Evolutionary conservation across 1,284 basidiomycete species (phyloP).

Genomic region (Sanghuangporus sanghuang): DNA sequence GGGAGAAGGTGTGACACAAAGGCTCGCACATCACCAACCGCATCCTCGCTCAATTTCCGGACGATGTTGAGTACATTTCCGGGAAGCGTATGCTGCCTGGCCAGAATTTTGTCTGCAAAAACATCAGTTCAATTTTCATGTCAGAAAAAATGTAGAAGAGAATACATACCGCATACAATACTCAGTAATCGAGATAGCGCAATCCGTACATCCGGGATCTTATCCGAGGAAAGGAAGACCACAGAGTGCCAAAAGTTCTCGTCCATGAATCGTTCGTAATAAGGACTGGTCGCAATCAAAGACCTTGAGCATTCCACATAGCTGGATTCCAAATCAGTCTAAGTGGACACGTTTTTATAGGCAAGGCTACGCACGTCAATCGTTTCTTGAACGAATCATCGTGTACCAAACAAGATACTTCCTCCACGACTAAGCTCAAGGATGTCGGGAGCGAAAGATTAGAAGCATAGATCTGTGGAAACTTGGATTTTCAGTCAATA

Average conservation of each 20-base stretch:
- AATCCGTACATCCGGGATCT: slow-evolving; percentile 85
- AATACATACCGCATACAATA: slow-evolving; percentile 44
- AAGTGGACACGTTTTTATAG: slow-evolving; percentile 9
- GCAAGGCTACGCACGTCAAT: slow-evolving; percentile 55
- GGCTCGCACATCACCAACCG: slow-evolving; percentile 43
- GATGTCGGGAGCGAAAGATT: slow-evolving; percentile 37
- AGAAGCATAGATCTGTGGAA: slow-evolving; percentile 44
- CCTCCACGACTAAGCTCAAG: slow-evolving; percentile 38
- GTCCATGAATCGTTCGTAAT: slow-evolving; percentile 36
- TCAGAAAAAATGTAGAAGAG: slow-evolving; percentile 4
- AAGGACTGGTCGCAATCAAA: slow-evolving; percentile 31
- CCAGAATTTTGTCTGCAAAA: slow-evolving; percentile 19
- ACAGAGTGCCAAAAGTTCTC: slow-evolving; percentile 59
- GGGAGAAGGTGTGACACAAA: slow-evolving; percentile 28
- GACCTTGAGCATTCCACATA: slow-evolving; percentile 35
- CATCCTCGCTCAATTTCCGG: slow-evolving; percentile 40
- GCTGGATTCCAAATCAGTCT: slow-evolving; percentile 6
- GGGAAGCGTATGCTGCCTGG: slow-evolving; percentile 14
- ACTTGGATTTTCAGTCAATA: slow-evolving; percentile 22
- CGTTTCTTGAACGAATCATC: slow-evolving; percentile 62
- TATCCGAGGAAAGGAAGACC: slow-evolving; percentile 55
- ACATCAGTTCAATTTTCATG: neutral
- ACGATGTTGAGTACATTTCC: slow-evolving; percentile 32
- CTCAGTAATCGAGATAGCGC: slow-evolving; percentile 70
- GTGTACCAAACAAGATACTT: slow-evolving; percentile 50